Base-by-base conservation (phyloP, 306 rosid species). In the Purshia tridentata region DNA sequence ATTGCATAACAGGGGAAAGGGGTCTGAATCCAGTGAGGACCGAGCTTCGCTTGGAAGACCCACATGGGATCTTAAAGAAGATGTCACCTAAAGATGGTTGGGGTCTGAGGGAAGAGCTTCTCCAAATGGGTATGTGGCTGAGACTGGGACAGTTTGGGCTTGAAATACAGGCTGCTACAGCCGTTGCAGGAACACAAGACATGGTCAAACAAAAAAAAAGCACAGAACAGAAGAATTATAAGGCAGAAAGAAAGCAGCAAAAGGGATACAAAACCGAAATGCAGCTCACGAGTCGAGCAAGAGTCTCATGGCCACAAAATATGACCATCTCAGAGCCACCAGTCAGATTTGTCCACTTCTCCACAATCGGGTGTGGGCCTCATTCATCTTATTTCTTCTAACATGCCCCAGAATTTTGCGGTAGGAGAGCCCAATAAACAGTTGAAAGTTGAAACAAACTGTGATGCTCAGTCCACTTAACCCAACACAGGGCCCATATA, bases 1-100 rank as follows among this genome's bases (percentile, higher is more conserved):
- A 94, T 82, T 89, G 76, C 98, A 94, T 94, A 80, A 91, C 91
- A 45, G 97, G 88, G 60, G 90, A 78, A 72, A 80, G 14, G 62
- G 79, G 74, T 66, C 84, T 87, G 76, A 72, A 63, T 65, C 70
- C 83, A 52, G 72, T 86, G 77, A 29, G 60, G 51, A 72, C 54
- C 6, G 94, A 71, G 76, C 78, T 67, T 54, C 76, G 82, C 55
- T 79, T 75, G 37, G 82, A 65, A 22, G 81, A 72, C 19, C 78
- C 15, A 41, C 44, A 61, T 55, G 87, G 75, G 79, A 72, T 77
- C 67, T 37, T 85, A 75, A 87, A 84, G 75, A 81, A 63, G 41
- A 72, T 72, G 51, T 47, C 81, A 45, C 65, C 55, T 46, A 83
- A 66, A 71, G 84, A 87, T 0, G 77, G 84, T 0, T 67, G 82